Evolutionary conservation across 2,329 filamentous ascomycete genomes (phyloP).

Genomic region (Cordyceps cicadae): DNA sequence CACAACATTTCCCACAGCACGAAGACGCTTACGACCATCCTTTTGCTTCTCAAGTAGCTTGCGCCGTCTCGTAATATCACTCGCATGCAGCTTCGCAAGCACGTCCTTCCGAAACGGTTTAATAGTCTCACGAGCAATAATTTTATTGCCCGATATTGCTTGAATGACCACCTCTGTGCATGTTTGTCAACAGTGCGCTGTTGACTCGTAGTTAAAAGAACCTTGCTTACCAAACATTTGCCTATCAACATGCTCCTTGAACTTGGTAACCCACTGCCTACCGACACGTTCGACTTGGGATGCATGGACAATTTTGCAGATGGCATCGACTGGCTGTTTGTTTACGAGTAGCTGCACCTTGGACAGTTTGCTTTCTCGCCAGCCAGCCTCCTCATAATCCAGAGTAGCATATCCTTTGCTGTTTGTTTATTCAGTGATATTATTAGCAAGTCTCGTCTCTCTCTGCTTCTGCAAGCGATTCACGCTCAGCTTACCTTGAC

Average conservation of each 20-base stretch:
- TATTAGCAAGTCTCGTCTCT: background rate
- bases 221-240: slow-evolving; percentile 67
- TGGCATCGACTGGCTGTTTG: slow-evolving; percentile 85
- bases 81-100: slow-evolving; percentile 82
- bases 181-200: background rate
- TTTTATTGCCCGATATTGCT: slow-evolving; percentile 70
- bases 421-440: slow-evolving; percentile 14
- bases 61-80: slow-evolving; percentile 70
- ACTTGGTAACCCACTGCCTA: slow-evolving; percentile 83
- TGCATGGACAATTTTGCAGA: slow-evolving; percentile 78
- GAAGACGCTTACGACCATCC: slow-evolving; percentile 80
- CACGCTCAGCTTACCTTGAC: slow-evolving; percentile 46
- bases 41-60: slow-evolving; percentile 97
- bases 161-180: slow-evolving; percentile 77
- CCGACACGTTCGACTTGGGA: slow-evolving; percentile 77
- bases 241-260: slow-evolving; percentile 91
- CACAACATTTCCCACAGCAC: slow-evolving; percentile 80
- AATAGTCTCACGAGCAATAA: slow-evolving; percentile 87
- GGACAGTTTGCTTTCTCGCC: slow-evolving; percentile 68
- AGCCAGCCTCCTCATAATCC: slow-evolving; percentile 94
- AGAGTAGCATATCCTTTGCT: slow-evolving; percentile 89
- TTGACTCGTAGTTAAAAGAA: background rate
- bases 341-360: slow-evolving; percentile 94
- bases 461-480: background rate
- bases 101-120: slow-evolving; percentile 98